These are phyloP conservation scores for Casuarina equisetifolia DNA, from an alignment of 306 rosid genomes.

Conservation along the genomic window DNA sequence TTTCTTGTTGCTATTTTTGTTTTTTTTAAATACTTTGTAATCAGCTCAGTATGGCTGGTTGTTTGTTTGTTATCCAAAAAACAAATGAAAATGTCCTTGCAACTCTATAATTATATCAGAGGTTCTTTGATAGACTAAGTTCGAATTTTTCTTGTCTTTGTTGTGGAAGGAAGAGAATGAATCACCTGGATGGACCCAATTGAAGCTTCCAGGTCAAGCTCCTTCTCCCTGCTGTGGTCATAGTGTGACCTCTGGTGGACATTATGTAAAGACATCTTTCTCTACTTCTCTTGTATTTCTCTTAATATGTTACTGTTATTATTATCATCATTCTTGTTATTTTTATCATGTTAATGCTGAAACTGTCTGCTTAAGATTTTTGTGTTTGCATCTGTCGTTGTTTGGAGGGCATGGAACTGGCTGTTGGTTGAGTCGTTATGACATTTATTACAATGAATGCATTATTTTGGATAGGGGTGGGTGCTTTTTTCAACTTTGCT, in stretches of 20 bases:
- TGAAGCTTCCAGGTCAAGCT: slow-evolving; percentile 98
- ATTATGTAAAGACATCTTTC: slow-evolving; percentile 56
- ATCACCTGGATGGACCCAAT: slow-evolving; percentile 95
- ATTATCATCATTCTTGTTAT: not conserved
- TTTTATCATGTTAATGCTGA: slow-evolving; percentile 15
- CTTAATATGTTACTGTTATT: not conserved
- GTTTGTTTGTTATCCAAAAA: not conserved
- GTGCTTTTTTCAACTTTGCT: slow-evolving; percentile 33
- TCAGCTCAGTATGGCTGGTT: not conserved
- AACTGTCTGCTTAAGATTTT: not conserved
- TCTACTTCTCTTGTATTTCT: slow-evolving; percentile 9
- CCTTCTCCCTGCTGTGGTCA: slow-evolving; percentile 96
- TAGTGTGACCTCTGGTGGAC: slow-evolving; percentile 83
- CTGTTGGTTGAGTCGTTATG: slow-evolving; percentile 99
- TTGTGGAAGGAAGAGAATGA: slow-evolving; percentile 91
- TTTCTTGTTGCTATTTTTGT: not conserved
- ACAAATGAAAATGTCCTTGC: not conserved
- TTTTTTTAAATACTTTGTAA: not conserved
- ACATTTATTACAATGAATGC: slow-evolving; percentile 86
- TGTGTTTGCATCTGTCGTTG: slow-evolving; percentile 65
- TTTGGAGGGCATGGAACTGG: slow-evolving; percentile 99
- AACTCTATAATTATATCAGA: not conserved
- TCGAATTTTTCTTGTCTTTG: slow-evolving; percentile 31
- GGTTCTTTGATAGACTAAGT: slow-evolving; percentile 19
- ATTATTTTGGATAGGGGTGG: slow-evolving; percentile 85